Evolutionary conservation across 441 rosid species (phyloP), one percentile per base, ranked within the genome.

Genomic region (Populus hybrid): DNA sequence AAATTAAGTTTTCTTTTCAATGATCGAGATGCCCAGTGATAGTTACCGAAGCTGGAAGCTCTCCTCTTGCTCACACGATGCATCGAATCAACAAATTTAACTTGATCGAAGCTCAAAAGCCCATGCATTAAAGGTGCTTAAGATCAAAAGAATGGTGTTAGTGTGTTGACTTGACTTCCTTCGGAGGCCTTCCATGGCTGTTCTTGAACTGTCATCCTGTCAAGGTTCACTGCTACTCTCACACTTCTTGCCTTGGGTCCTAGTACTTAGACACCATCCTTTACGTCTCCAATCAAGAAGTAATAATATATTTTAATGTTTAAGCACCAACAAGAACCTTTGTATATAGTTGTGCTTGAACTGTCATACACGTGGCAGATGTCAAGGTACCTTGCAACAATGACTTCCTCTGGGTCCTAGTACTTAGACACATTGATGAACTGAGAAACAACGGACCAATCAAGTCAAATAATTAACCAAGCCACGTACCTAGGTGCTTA

Each of bases 291-390:
- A 29, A 40, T 20, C 20, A 29, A 45, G 4, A 40, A 35, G 20
- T 3, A n/a, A 24, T 16, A 63, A 24, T 16, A 63, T 69, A 21
- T 70, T 29, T 63, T 45, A 78, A 72, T 67, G 10, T 28, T 68
- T 53, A 50, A 63, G 31, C 0, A 50, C 56, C 74, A 76, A 40
- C 29, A 26, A 79, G 24, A 65, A 12, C 6, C 28, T 53, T 36
- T 10, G 14, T 3, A 65, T 3, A 65, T 73, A 74, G 87, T 77
- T 82, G 81, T 59, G 68, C 61, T 74, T 80, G 84, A 86, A 76
- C 84, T 86, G 89, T 80, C 86, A 78, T 21, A 79, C 84, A 82
- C 85, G 86, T 86, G 84, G 80, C 85, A 80, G 38, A 21, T 77
- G 80, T 29, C 83, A 72, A 79, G 53, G 24, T 4, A 9, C 67